phyloP scores from a whole-genome alignment of 352 stramenopile genomes.

The Globisporangium okanoganense region DNA sequence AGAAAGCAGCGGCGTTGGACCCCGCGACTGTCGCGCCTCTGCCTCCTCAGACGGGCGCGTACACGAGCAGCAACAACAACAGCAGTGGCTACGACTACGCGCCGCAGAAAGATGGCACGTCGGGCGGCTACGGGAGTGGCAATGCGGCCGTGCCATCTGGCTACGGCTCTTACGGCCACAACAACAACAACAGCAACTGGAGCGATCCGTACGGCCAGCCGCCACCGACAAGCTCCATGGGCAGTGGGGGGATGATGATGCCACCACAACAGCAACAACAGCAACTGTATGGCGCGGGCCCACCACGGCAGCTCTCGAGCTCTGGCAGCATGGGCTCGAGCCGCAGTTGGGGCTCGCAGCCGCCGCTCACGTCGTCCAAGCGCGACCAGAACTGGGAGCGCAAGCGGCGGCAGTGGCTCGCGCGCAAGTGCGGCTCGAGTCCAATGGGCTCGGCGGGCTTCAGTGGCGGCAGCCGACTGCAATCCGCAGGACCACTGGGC shows the following conservation, averaged over 20 bases:
- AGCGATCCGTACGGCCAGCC: conserved; percentile 12
- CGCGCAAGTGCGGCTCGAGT: conserved; percentile 35
- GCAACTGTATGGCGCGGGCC: conserved; percentile 2
- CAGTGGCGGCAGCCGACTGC: background rate
- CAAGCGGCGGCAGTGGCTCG: conserved; percentile 67
- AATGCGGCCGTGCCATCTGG: background rate
- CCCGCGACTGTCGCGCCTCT: background rate
- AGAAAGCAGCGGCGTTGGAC: background rate
- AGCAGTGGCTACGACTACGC: conserved; percentile 8
- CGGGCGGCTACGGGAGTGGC: background rate
- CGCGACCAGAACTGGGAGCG: conserved; percentile 81
- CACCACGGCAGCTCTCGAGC: conserved; percentile 8
- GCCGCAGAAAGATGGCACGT: background rate
- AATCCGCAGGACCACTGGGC: conserved; percentile 6
- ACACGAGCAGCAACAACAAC: conserved; percentile 8
- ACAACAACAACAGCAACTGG: conserved; percentile 15
- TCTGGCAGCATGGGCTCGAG: conserved; percentile 12
- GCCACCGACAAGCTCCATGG: background rate
- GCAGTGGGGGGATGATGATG: background rate
- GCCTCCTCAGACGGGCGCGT: conserved; percentile 3
- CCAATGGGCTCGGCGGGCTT: background rate
- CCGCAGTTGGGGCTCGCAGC: conserved; percentile 34
- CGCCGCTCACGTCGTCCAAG: conserved; percentile 70
- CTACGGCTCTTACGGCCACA: background rate
- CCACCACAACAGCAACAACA: background rate